Evolutionary conservation across 163 green algal genomes (phyloP).

Genomic region (Chloromonas sp.): DNA sequence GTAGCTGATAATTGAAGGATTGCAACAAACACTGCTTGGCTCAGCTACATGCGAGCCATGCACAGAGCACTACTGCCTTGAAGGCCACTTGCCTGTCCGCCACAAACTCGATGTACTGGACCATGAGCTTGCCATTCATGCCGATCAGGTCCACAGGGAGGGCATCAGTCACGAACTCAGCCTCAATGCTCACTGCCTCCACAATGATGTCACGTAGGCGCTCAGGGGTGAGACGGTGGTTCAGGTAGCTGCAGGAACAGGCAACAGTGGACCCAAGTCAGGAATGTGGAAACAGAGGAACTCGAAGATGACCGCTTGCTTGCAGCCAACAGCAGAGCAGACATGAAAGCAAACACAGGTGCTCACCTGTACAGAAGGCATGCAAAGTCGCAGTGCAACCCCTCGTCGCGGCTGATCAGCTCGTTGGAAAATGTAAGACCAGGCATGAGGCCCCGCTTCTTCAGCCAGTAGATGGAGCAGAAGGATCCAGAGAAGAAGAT

Average conservation of each 20-base stretch:
- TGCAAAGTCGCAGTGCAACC: conserved; percentile 90
- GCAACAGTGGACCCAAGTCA: neutral
- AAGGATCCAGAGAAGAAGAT: conserved; percentile 94
- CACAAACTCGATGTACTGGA: conserved; percentile 94
- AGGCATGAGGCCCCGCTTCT: conserved; percentile 79
- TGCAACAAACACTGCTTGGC: too few species aligned
- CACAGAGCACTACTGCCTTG: neutral
- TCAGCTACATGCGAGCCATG: neutral
- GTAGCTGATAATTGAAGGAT: too few species aligned
- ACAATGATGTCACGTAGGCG: conserved; percentile 71
- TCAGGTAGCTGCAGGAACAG: conserved; percentile 28
- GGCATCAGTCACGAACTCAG: conserved; percentile 86
- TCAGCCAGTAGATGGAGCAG: conserved; percentile 97
- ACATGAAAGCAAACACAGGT: neutral
- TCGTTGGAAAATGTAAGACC: conserved; percentile 95
- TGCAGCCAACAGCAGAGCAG: neutral
- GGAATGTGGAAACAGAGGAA: neutral
- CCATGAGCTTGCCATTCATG: conserved; percentile 92
- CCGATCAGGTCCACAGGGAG: conserved; percentile 75
- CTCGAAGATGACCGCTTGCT: too few species aligned
- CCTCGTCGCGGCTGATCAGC: conserved; percentile 93
- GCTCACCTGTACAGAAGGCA: conserved; percentile 60
- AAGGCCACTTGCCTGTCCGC: conserved; percentile 55
- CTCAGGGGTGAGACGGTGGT: conserved; percentile 60
- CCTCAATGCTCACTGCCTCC: conserved; percentile 90